Percentiles rank a stretch among this genome's conserved stretches.
These are phyloP conservation scores for Brettanomyces sp. DNA, from an alignment of 805 yeast species.

Conservation along the genomic window DNA sequence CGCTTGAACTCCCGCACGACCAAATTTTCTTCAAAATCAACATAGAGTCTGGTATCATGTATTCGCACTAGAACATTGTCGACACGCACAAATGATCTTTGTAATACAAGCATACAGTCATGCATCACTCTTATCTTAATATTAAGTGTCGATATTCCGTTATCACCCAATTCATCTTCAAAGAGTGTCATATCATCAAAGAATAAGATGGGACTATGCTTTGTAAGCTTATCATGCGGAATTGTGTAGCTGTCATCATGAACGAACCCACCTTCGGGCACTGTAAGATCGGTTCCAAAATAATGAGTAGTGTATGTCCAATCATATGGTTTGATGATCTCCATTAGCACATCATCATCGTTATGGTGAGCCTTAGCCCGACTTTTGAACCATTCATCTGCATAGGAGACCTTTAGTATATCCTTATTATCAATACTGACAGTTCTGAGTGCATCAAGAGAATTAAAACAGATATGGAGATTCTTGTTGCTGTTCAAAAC, in stretches of 20 bases:
- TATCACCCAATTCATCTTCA: conserved; percentile 95
- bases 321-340: conserved; percentile 77
- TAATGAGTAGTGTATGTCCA: conserved; percentile 92
- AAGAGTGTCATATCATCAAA: conserved; percentile 82
- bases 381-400: conserved; percentile 66
- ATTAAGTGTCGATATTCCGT: conserved; percentile 74
- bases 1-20: conserved; percentile 72
- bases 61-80: conserved; percentile 83
- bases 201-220: conserved; percentile 73
- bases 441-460: conserved; percentile 61
- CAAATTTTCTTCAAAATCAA: conserved; percentile 59
- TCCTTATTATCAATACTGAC: conserved; percentile 40
- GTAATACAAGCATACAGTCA: conserved; percentile 60
- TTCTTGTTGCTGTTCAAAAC: conserved; percentile 11
- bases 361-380: conserved; percentile 20
- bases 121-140: conserved; percentile 87
- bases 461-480: conserved; percentile 52
- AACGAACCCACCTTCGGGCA: conserved; percentile 11
- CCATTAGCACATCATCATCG: conserved; percentile 31
- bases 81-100: conserved; percentile 76
- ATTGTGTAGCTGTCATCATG: conserved; percentile 29
- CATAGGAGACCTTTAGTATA: conserved; percentile 68
- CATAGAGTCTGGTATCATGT: conserved; percentile 73
- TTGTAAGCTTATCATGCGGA: conserved; percentile 64
- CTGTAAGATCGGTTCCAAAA: conserved; percentile 41